Evolutionary conservation across 306 rosid species (phyloP).

Genomic region (Comarum palustre): DNA sequence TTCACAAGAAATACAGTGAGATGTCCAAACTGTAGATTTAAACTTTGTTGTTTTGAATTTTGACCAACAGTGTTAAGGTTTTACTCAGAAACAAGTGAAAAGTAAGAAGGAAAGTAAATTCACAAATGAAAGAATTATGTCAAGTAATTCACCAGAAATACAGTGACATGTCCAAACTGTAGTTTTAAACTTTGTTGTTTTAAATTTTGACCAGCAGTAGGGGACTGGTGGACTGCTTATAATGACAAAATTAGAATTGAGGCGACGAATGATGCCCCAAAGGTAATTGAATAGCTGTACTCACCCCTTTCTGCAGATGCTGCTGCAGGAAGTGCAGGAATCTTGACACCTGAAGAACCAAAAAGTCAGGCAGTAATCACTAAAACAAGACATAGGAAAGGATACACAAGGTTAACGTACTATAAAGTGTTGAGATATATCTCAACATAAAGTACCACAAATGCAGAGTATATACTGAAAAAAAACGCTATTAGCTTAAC

Average conservation of each 20-base stretch:
- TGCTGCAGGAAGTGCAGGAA: slow-evolving; percentile 98
- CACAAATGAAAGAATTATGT: not conserved
- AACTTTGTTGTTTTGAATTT: not conserved
- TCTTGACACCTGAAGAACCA: slow-evolving; percentile 65
- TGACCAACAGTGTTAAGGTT: not conserved
- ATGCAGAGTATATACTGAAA: not conserved
- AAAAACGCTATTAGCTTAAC: slow-evolving; percentile 24
- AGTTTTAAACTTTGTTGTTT: not conserved
- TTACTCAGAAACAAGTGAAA: not conserved
- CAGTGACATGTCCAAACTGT: not conserved
- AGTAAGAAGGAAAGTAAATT: not conserved
- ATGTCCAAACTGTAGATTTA: not conserved
- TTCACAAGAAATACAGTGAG: not conserved
- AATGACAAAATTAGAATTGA: not conserved
- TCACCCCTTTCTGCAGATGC: slow-evolving; percentile 71
- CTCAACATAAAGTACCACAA: no score
- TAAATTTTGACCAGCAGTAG: not conserved
- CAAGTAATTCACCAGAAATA: not conserved
- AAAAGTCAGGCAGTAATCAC: slow-evolving; percentile 18
- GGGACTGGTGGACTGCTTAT: not conserved
- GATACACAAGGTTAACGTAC: not conserved
- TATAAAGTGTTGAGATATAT: not conserved
- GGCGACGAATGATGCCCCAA: not conserved
- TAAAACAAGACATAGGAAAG: slow-evolving; percentile 5
- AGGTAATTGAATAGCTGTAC: not conserved